Evolutionary conservation across 805 yeast genomes (phyloP), one percentile per base, ranked within the genome.

Genomic region (Saccharomycopsis capsularis): DNA sequence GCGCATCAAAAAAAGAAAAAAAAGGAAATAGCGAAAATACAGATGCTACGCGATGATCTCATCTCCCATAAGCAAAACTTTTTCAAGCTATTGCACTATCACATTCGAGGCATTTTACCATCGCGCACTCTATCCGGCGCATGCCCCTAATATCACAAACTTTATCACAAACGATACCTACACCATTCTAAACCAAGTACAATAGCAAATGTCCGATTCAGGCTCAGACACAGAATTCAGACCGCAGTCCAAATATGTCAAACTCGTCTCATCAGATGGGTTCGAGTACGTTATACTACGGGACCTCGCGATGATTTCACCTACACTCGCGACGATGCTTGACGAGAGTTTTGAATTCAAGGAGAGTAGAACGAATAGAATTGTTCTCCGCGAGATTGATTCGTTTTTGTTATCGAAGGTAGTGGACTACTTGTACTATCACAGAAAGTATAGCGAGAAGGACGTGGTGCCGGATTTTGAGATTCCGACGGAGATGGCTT

Each of bases 401-500:
- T 83, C 85, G 0, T 75, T 75, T 30, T 72, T 89, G 19, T 67
- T 93, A 40, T 85, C 80, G 54, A 85, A 87, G 57, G 81, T 91
- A 9, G 83, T 86, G 38, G 97, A 91, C 57, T 91, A 93, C 58
- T 66, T 91, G 30, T 81, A 85, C 61, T 90, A 85, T 60, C 79
- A 85, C 57, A 63, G 73, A 51, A 82, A 85, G 57, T 86, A 85
- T 61, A 77, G 61, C 4, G 79, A 76, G 65, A 63, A 27, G 57
- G 77, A 69, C 30, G 56, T 61, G 4, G 77, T 85, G 4, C 95
- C 96, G 0, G 93, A 85, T 48, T 93, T 93, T 64, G 84, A 85
- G 34, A 79, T 93, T 2, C 96, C 98, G 1, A 90, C 97, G 0
- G 97, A 88, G 56, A 76, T 91, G 78, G 96, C 98, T 0, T 68